Percentiles rank a stretch among this genome's conserved stretches.
These are phyloP conservation scores for Penicillium sp. DNA, from an alignment of 2,329 filamentous ascomycete species.

Conservation along the genomic window DNA sequence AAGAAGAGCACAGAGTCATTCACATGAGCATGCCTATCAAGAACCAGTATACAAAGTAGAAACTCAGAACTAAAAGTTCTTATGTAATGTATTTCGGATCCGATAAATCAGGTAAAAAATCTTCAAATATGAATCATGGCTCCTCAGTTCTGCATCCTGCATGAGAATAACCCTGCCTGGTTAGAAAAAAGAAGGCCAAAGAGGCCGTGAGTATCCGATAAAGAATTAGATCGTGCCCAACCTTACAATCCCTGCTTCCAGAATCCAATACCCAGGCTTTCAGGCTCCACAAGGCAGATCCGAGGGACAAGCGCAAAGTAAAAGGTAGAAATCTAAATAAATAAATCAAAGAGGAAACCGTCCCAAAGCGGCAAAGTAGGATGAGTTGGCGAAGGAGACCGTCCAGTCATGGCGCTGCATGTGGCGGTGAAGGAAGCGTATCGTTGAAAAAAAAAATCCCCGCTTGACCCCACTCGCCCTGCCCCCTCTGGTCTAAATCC, in stretches of 20 bases:
- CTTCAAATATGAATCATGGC: not conserved
- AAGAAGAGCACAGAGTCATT: not conserved
- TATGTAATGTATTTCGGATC: not conserved
- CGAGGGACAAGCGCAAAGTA: not conserved
- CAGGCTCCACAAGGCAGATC: not conserved
- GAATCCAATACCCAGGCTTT: not conserved
- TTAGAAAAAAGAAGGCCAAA: not conserved
- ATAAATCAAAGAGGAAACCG: not conserved
- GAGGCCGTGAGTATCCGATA: not conserved
- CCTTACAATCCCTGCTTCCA: not conserved
- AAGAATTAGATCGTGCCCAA: not conserved
- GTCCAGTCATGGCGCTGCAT: conserved; percentile 27
- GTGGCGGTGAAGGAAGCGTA: conserved; percentile 27
- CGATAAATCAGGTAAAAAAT: not conserved
- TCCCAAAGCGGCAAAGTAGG: conserved; percentile 18
- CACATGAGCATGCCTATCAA: not conserved
- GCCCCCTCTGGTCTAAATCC: not conserved
- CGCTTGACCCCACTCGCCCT: conserved; percentile 20
- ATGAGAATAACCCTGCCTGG: not conserved
- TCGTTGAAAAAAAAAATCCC: conserved; percentile 16
- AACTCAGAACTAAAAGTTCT: not conserved
- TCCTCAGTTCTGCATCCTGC: not conserved
- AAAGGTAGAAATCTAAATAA: not conserved
- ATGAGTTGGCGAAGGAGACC: conserved; percentile 23
- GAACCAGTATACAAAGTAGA: not conserved